Percentiles rank a stretch among this genome's conserved stretches.
Evolutionary conservation across 108 stramenopile species (phyloP).

Genomic region (Phaeodactylum tricornutum): DNA sequence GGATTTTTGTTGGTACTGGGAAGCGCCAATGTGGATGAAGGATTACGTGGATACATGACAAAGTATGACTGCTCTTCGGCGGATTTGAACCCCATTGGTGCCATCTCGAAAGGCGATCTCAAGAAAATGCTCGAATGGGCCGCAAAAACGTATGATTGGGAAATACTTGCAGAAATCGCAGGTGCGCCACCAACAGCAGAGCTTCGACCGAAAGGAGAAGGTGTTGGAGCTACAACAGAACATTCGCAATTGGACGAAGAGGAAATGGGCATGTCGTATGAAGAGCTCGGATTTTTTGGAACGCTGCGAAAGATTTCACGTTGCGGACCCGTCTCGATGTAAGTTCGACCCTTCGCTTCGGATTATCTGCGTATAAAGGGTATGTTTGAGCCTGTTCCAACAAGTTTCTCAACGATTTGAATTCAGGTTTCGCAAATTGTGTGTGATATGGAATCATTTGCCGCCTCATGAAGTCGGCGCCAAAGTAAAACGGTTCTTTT

Average conservation of each 20-base stretch:
- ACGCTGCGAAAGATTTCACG: slow-evolving; percentile 83
- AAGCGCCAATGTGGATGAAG: slow-evolving; percentile 98
- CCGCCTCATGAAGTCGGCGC: slow-evolving; percentile 68
- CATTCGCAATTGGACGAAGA: slow-evolving; percentile 93
- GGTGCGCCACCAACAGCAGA: slow-evolving; percentile 96
- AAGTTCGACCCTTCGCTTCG: slow-evolving; percentile 6
- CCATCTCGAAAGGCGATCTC: slow-evolving; percentile 88
- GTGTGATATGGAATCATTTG: slow-evolving; percentile 68
- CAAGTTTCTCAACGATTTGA: too few relatives aligned
- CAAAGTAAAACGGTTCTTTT: slow-evolving; percentile 93
- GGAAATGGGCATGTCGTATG: slow-evolving; percentile 99
- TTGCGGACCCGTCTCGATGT: slow-evolving; percentile 96
- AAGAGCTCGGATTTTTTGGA: slow-evolving; percentile 91
- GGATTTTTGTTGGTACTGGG: slow-evolving; percentile 96
- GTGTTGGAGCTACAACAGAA: slow-evolving; percentile 18
- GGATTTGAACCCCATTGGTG: slow-evolving; percentile 97
- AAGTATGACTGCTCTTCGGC: slow-evolving; percentile 99
- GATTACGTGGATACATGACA: slow-evolving; percentile 97
- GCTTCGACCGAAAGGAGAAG: slow-evolving; percentile 72
- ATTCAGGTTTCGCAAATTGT: slow-evolving; percentile 56
- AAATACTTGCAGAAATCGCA: slow-evolving; percentile 79
- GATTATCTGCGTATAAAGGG: not conserved
- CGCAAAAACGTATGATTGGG: slow-evolving; percentile 51
- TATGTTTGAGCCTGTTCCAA: not conserved
- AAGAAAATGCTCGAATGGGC: slow-evolving; percentile 80